Percentiles rank a stretch among this genome's conserved stretches.
Evolutionary conservation across 2,329 filamentous ascomycete genomes (phyloP).

Genomic region (Phaeophleospora eucalypticola): DNA sequence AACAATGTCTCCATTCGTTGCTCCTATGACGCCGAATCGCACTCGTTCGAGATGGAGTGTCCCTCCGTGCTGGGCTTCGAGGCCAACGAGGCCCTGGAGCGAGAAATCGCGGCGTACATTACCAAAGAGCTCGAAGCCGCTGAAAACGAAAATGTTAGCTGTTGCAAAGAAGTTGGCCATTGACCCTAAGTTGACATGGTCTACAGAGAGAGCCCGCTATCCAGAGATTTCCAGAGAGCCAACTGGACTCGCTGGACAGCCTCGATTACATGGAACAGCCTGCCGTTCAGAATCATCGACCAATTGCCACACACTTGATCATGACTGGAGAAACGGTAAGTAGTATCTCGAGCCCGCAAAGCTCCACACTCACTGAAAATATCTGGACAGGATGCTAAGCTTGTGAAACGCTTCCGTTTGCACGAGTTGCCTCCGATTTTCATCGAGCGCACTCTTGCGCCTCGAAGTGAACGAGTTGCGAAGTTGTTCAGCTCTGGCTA

Average conservation of each 20-base stretch:
- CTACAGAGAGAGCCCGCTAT: conserved; percentile 14
- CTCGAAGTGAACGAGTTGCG: conserved; percentile 4
- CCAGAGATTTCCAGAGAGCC: conserved; percentile 22
- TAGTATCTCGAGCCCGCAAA: too few species aligned
- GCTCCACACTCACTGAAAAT: too few species aligned
- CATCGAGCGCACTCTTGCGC: conserved; percentile 18
- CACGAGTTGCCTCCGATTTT: conserved; percentile 16
- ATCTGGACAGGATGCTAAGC: conserved; percentile 6
- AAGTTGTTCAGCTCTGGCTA: conserved; percentile 10
- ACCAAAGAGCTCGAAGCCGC: conserved; percentile 17
- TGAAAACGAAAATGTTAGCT: too few species aligned
- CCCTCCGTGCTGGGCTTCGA: conserved; percentile 8
- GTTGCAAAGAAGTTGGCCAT: conserved; percentile 12
- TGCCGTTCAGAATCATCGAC: neutral
- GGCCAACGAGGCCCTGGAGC: conserved; percentile 18
- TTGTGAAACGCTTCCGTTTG: conserved; percentile 15
- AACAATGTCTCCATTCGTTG: conserved; percentile 18
- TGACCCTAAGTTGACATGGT: too few species aligned
- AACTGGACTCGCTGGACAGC: conserved; percentile 15
- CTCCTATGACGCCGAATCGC: conserved; percentile 16
- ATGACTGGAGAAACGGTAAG: conserved; percentile 4
- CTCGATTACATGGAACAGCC: conserved; percentile 10
- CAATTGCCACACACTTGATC: conserved; percentile 13
- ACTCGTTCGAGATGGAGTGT: conserved; percentile 21
- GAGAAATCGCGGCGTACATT: conserved; percentile 17